Conservation (phyloP, 2,329 filamentous ascomycete species). For the Sphaerulina musiva region DNA sequence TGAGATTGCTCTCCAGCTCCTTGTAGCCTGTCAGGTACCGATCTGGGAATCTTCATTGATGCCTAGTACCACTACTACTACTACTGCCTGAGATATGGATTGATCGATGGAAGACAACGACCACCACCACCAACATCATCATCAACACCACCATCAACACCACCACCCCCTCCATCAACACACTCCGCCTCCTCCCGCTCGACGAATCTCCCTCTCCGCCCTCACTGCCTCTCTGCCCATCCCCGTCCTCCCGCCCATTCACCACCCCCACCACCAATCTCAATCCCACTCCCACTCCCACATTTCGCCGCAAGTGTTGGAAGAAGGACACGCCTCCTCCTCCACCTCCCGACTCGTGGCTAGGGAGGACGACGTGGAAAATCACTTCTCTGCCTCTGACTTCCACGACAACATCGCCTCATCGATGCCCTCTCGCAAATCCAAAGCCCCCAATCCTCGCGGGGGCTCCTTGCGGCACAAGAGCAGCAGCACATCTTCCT, state of each 20-base stretch:
- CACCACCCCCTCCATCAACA: no score
- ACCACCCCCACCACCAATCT: constrained; percentile 6
- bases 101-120: no score
- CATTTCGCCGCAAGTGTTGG: not conserved
- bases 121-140: no score
- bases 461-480: constrained; percentile 16
- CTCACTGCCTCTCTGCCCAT: not conserved
- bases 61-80: no score
- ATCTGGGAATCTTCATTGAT: no score
- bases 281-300: not conserved
- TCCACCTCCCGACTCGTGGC: constrained; percentile 1
- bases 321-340: constrained; percentile 10
- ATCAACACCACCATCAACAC: no score
- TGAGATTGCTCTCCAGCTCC: no score
- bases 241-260: constrained; percentile 23
- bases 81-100: no score
- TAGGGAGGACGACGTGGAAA: constrained; percentile 10
- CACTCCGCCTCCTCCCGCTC: no score
- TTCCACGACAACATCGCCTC: not conserved
- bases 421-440: constrained; percentile 29
- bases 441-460: constrained; percentile 30
- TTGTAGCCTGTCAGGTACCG: no score
- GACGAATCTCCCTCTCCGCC: no score
- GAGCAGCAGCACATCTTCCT: constrained; percentile 7
- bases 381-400: not conserved